Evolutionary conservation across 164 flowering plant genomes (phyloP), one percentile per base, ranked within the genome.

Genomic region (Hamamelis virginiana): DNA sequence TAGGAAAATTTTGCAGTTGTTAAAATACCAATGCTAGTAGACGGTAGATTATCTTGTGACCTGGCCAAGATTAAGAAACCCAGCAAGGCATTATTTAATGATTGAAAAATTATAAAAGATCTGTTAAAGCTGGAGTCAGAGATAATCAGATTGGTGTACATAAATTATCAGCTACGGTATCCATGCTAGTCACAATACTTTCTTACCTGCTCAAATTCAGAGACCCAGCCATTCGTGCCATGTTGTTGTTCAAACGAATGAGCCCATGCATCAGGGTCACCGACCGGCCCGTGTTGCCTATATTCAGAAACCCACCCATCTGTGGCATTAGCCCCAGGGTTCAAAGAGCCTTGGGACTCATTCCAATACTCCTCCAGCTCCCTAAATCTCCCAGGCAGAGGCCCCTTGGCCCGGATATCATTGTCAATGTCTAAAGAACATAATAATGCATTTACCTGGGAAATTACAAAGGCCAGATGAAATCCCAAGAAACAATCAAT

Each of bases 351-450:
- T 76, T 91, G 97, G 18, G 94, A 88, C 77, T 95, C 99, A 76
- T 84, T 92, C 99, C 99, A 95, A 60, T 88, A 85, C 60, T 83
- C 89, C 72, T 94, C 97, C 72, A 96, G 55, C 80, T 93, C 99
- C 4, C 83, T 81, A 66, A 62, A 83, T 80, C 90, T 81, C 26
- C 93, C 91, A 76, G 87, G 93, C 27, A 83, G 48, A 59, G 80
- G 83, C 22, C 89, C 87, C 77, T 82, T 87, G 11, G 79, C 80
- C 67, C 76, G 82, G 63, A 78, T 66, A 76, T 88, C 86, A 76
- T 64, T 76, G 59, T 92, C 97, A 59, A 95, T 95, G 46, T 95
- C 97, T 71, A 95, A 77, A 61, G 98, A 95, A 59, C 77, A 82
- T 70, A 95, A 71, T 38, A 95, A 77, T 12, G 96, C 88, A 85